Percentiles rank a stretch among this genome's conserved stretches.
Evolutionary conservation across 768 basidiomycete species (phyloP).

Genomic region (Pulveroboletus sp.): DNA sequence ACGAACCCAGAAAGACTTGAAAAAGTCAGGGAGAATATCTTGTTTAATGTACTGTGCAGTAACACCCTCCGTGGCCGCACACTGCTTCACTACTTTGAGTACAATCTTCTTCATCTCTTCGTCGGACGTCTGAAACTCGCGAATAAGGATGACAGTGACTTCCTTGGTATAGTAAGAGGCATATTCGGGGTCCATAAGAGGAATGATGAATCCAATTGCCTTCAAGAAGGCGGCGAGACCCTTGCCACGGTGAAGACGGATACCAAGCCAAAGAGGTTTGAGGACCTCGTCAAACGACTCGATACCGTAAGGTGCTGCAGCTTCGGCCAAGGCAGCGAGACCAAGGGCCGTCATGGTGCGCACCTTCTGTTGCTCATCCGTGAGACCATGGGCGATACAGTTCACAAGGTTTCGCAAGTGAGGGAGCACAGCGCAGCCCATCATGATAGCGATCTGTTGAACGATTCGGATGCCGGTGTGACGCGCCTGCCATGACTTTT

Average conservation of each 20-base stretch:
- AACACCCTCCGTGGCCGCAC: slow-evolving; percentile 97
- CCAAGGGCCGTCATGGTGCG: slow-evolving; percentile 75
- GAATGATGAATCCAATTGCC: slow-evolving; percentile 99
- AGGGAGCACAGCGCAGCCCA: slow-evolving; percentile 97
- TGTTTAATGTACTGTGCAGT: slow-evolving; percentile 94
- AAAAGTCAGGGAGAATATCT: slow-evolving; percentile 98
- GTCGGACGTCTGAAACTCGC: slow-evolving; percentile 98
- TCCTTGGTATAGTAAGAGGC: slow-evolving; percentile 99
- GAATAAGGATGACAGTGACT: slow-evolving; percentile 93
- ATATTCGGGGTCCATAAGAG: slow-evolving; percentile 99
- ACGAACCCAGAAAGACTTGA: slow-evolving; percentile 98
- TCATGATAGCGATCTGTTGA: slow-evolving; percentile 99
- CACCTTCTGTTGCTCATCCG: slow-evolving; percentile 78
- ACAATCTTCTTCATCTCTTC: slow-evolving; percentile 99
- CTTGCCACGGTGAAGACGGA: slow-evolving; percentile 73
- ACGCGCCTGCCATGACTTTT: slow-evolving; percentile 99
- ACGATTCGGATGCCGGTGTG: slow-evolving; percentile 99
- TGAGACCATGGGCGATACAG: slow-evolving; percentile 81
- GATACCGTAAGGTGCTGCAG: slow-evolving; percentile 97
- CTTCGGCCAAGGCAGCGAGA: slow-evolving; percentile 91
- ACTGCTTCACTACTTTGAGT: slow-evolving; percentile 97
- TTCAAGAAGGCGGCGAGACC: slow-evolving; percentile 75
- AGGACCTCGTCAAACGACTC: slow-evolving; percentile 97
- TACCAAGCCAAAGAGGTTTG: slow-evolving; percentile 77
- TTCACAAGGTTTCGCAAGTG: slow-evolving; percentile 96